phyloP scores from a whole-genome alignment of 1,284 basidiomycete genomes.

The Trametes polyzona region DNA sequence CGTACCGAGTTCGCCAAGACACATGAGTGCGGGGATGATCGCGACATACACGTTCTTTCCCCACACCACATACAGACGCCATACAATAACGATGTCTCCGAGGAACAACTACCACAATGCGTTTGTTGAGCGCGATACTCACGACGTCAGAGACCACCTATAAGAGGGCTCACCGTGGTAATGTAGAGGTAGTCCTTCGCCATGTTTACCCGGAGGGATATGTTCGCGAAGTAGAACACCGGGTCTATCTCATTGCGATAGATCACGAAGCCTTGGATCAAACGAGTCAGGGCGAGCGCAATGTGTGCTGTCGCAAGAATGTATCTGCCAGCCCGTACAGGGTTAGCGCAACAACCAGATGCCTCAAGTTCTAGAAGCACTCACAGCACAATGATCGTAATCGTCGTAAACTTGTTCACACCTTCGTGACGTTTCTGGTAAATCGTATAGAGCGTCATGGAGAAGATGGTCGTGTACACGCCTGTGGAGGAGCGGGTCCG shows the following conservation, averaged over 20 bases:
- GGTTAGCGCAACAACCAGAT: too few species aligned
- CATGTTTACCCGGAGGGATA: slow-evolving; percentile 4
- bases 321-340: not conserved
- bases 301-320: slow-evolving; percentile 9
- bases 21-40: not conserved
- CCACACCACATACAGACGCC: slow-evolving; percentile 3
- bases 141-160: too few species aligned
- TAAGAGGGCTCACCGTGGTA: slow-evolving; percentile 9
- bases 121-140: too few species aligned
- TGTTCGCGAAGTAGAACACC: slow-evolving; percentile 1
- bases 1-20: not conserved
- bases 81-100: slow-evolving; percentile 2
- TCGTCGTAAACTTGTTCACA: not conserved
- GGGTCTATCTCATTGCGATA: slow-evolving; percentile 2
- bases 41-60: not conserved
- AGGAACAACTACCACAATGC: slow-evolving; percentile 6
- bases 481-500: not conserved
- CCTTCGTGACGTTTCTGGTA: slow-evolving; percentile 1
- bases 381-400: slow-evolving; percentile 1
- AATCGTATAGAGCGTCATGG: not conserved
- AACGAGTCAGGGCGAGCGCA: slow-evolving; percentile 1
- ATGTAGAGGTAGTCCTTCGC: slow-evolving; percentile 13
- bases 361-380: too few species aligned
- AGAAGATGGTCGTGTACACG: not conserved
- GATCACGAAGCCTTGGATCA: slow-evolving; percentile 10